These are phyloP conservation scores for Solanum tarijense DNA, from an alignment of 257 asterid species.

Conservation along the genomic window DNA sequence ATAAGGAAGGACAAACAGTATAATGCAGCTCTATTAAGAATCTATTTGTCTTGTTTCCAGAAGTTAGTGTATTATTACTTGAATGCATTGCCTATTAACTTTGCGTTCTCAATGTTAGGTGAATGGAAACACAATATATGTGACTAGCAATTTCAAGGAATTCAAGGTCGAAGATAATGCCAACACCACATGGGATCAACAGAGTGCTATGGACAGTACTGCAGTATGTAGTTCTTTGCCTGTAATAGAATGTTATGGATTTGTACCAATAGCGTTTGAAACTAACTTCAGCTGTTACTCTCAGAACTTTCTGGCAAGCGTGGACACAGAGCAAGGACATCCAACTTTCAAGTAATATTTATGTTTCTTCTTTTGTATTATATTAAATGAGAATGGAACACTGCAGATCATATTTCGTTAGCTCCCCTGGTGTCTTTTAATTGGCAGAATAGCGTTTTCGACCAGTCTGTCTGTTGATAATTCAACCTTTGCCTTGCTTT, in stretches of 20 bases:
- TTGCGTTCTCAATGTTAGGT: conserved; percentile 30
- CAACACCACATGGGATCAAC: conserved; percentile 71
- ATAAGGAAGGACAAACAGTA: not conserved
- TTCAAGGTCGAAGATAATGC: conserved; percentile 66
- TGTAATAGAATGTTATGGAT: not conserved
- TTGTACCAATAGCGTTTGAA: not conserved
- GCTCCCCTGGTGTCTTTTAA: not conserved
- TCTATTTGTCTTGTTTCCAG: not conserved
- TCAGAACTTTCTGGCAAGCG: conserved; percentile 73
- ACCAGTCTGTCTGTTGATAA: not conserved
- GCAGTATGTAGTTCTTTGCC: conserved; percentile 49
- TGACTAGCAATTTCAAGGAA: conserved; percentile 78
- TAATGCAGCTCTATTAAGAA: not conserved
- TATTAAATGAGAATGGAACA: not conserved
- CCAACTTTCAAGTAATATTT: conserved; percentile 53
- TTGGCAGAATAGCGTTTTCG: not conserved
- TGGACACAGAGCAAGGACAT: conserved; percentile 39
- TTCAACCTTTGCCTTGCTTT: not conserved
- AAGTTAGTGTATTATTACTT: not conserved
- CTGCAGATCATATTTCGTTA: not conserved
- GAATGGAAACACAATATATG: conserved; percentile 77
- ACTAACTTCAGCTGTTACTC: conserved; percentile 6
- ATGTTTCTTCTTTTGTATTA: not conserved
- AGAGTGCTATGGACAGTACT: conserved; percentile 57
- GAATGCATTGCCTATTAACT: not conserved